Evolutionary conservation across 148 eudicot genomes (phyloP).

Genomic region (Heliosperma pusillum): DNA sequence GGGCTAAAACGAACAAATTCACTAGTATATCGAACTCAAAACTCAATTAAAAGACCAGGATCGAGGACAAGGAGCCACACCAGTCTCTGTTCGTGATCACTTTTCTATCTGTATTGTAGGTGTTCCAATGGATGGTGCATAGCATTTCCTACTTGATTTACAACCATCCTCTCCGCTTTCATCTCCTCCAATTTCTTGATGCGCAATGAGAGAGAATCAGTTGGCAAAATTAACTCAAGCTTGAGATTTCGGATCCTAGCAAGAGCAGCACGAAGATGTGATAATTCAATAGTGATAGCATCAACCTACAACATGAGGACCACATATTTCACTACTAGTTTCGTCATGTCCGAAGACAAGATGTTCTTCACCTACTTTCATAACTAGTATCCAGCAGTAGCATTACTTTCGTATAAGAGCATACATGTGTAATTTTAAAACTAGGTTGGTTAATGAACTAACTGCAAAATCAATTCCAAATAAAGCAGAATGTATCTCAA

Average conservation of each 20-base stretch:
- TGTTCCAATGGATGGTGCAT: background rate
- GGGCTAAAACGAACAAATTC: too few relatives aligned
- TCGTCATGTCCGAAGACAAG: too few relatives aligned
- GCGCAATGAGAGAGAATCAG: constrained; percentile 14
- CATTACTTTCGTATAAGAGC: too few relatives aligned
- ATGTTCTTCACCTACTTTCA: too few relatives aligned
- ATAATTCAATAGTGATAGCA: constrained; percentile 1
- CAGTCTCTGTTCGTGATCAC: constrained; percentile 5
- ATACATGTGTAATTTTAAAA: too few relatives aligned
- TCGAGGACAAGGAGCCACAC: constrained; percentile 1
- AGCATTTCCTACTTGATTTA: constrained; percentile 4
- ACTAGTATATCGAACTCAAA: background rate
- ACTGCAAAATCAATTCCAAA: too few relatives aligned
- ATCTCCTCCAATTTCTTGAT: constrained; percentile 14
- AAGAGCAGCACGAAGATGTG: background rate
- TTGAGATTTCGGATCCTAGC: constrained; percentile 14
- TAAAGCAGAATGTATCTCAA: too few relatives aligned
- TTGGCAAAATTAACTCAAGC: constrained; percentile 7
- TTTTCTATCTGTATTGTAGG: constrained; percentile 1
- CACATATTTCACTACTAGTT: background rate
- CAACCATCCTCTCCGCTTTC: background rate
- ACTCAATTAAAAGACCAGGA: background rate
- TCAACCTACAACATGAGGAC: constrained; percentile 7
- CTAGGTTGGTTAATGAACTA: too few relatives aligned
- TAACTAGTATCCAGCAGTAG: too few relatives aligned